A percentile compares a stretch with the other conserved stretches of the same genome.
Conservation (phyloP, 2,329 filamentous ascomycete species). For the Phialophora expanda region DNA sequence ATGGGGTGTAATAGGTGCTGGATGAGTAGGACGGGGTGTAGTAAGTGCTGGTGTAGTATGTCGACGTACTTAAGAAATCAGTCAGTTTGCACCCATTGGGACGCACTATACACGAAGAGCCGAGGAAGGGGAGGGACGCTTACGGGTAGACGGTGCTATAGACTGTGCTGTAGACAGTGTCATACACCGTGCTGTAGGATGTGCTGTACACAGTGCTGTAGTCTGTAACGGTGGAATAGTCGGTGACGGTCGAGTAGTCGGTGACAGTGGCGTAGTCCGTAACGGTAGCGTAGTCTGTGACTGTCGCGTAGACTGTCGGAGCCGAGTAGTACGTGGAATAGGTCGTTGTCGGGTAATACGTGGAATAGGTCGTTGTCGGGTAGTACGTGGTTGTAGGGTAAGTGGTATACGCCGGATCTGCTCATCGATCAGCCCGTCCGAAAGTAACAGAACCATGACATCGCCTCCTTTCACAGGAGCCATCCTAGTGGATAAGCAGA, state of each 20-base stretch:
- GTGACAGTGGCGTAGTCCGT: constrained; percentile 1
- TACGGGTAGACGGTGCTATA: constrained; percentile 3
- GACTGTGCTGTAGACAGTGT: not conserved
- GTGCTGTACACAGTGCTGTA: not conserved
- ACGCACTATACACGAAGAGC: not conserved
- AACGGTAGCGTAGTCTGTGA: not conserved
- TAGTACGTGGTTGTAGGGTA: constrained; percentile 7
- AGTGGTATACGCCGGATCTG: constrained; percentile 8
- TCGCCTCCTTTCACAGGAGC: not conserved
- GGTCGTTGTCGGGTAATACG: constrained; percentile 9
- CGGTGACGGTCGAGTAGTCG: not conserved
- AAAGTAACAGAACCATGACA: not conserved
- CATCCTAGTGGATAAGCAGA: not conserved
- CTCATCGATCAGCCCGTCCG: not conserved
- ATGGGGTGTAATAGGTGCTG: too few species aligned
- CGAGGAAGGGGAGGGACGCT: not conserved
- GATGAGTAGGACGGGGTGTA: not conserved
- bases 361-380: not conserved
- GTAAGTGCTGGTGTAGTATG: constrained; percentile 4
- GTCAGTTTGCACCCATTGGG: not conserved
- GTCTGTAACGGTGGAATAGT: constrained; percentile 1
- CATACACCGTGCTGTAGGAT: not conserved
- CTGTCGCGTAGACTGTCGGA: not conserved
- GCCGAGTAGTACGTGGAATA: constrained; percentile 1
- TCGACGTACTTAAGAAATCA: not conserved